These are phyloP conservation scores for Colletotrichum lini DNA, from an alignment of 2,329 filamentous ascomycete genomes.

Conservation along the genomic window DNA sequence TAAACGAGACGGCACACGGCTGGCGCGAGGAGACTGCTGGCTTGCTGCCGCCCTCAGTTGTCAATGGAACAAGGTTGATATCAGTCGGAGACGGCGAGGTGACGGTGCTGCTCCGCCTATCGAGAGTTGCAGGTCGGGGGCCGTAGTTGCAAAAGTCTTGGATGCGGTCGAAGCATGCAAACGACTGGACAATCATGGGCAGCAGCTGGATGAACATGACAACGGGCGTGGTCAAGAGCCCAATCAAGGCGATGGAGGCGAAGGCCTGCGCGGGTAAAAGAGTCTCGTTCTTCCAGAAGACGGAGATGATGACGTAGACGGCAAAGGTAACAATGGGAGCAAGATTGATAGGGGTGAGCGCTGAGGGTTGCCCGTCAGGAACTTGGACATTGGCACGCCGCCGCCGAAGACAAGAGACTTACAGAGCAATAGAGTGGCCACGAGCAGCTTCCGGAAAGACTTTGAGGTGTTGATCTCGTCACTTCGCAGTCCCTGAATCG, in stretches of 20 bases:
- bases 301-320: slow-evolving; percentile 46
- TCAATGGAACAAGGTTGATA: background rate
- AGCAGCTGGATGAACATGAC: slow-evolving; percentile 45
- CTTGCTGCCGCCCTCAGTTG: background rate
- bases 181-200: slow-evolving; percentile 42
- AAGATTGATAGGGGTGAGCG: slow-evolving; percentile 42
- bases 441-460: slow-evolving; percentile 47
- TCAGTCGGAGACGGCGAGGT: background rate
- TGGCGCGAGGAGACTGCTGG: too few species aligned
- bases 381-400: background rate
- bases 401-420: slow-evolving; percentile 17
- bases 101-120: too few species aligned
- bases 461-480: slow-evolving; percentile 50
- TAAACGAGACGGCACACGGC: background rate
- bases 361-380: slow-evolving; percentile 19
- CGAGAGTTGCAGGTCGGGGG: background rate
- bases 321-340: slow-evolving; percentile 48
- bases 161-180: slow-evolving; percentile 45
- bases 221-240: slow-evolving; percentile 43
- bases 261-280: slow-evolving; percentile 46
- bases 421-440: slow-evolving; percentile 44
- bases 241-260: slow-evolving; percentile 44
- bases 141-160: slow-evolving; percentile 44
- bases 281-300: slow-evolving; percentile 45
- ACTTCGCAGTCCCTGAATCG: slow-evolving; percentile 47